Evolutionary conservation across 176 grass and related monocot genomes (phyloP).

Genomic region (Avena eriantha): DNA sequence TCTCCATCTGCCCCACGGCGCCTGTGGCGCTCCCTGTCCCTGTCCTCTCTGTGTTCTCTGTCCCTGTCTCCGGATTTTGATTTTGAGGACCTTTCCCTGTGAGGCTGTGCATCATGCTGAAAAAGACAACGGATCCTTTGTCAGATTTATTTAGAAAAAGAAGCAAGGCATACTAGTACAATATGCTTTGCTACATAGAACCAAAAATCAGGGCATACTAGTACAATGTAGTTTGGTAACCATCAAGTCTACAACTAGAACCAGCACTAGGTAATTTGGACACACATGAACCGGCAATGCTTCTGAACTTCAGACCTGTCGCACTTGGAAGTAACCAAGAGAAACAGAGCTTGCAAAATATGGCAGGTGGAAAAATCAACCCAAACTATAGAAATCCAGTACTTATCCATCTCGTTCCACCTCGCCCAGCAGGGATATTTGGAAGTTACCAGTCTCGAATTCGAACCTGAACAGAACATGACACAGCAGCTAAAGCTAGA

Average conservation of each 20-base stretch:
- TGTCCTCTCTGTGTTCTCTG: slow-evolving; percentile 43
- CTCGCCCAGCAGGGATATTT: no score
- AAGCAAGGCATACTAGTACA: background rate
- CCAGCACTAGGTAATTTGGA: background rate
- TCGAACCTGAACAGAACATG: background rate
- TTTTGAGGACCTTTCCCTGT: slow-evolving; percentile 66
- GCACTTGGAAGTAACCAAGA: no score
- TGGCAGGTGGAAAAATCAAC: no score
- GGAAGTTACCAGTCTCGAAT: background rate
- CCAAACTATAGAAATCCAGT: no score
- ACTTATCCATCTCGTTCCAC: no score
- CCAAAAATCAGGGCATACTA: background rate
- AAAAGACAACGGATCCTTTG: background rate
- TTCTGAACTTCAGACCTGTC: background rate
- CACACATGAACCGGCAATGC: background rate
- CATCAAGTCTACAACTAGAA: background rate
- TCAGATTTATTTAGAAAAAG: background rate
- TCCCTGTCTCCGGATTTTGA: slow-evolving; percentile 75
- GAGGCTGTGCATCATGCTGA: slow-evolving; percentile 47
- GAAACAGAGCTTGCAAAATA: no score
- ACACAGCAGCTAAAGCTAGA: background rate
- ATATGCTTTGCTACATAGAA: no score
- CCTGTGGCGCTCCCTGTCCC: slow-evolving; percentile 57
- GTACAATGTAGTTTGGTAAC: background rate
- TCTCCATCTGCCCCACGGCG: slow-evolving; percentile 49